Percentiles rank a stretch among this genome's conserved stretches.
Conservation (phyloP, 768 basidiomycete species). For the Amanita rimosa region DNA sequence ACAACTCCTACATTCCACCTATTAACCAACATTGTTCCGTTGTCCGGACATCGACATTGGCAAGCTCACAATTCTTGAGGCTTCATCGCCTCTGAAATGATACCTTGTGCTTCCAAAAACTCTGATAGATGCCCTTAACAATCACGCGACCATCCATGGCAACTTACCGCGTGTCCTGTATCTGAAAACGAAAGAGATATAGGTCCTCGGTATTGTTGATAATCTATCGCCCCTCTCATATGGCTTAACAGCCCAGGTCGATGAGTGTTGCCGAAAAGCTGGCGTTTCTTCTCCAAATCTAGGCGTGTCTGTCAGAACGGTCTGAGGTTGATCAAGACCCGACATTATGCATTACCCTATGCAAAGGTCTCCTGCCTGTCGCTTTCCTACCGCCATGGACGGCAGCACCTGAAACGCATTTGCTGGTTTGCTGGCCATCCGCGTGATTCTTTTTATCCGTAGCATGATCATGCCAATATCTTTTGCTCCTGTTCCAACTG, state of each 20-base stretch:
- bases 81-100: constrained; percentile 23
- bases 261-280: constrained; percentile 27
- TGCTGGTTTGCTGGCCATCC: constrained; percentile 23
- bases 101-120: constrained; percentile 41
- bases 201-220: constrained; percentile 30
- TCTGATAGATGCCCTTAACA: constrained; percentile 18
- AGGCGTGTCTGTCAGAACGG: constrained; percentile 5
- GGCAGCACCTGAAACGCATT: constrained; percentile 32
- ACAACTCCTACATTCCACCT: no score
- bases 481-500: constrained; percentile 11
- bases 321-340: not conserved
- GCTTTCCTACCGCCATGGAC: constrained; percentile 20
- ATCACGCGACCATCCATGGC: not conserved
- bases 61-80: constrained; percentile 27
- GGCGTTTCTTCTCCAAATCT: constrained; percentile 38
- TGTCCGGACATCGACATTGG: constrained; percentile 15
- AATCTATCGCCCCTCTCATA: constrained; percentile 24
- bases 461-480: constrained; percentile 44
- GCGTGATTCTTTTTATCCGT: constrained; percentile 34
- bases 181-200: constrained; percentile 56
- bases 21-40: not conserved
- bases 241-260: constrained; percentile 45
- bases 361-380: constrained; percentile 29
- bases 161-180: constrained; percentile 44
- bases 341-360: constrained; percentile 37